A percentile compares a stretch with the other conserved stretches of the same genome.
Conservation (phyloP, 2,329 filamentous ascomycete genomes). For the Colletotrichum sp. region DNA sequence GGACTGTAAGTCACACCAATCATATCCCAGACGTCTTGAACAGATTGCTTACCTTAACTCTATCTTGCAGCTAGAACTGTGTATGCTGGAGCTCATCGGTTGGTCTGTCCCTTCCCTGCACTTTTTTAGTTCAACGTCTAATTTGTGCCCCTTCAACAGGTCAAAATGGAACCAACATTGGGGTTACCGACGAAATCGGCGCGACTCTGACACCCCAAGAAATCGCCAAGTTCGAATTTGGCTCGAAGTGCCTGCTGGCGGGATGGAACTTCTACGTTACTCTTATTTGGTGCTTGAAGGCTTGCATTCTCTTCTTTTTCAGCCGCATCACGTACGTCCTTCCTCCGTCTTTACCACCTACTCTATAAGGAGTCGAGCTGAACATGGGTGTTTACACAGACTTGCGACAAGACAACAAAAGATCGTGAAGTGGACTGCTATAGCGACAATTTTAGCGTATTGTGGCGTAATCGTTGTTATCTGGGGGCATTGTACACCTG, state of each 20-base stretch:
- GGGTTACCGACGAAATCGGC: slow-evolving; percentile 34
- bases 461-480: slow-evolving; percentile 36
- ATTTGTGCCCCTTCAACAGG: slow-evolving; percentile 26
- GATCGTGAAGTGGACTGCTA: slow-evolving; percentile 38
- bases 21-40: neutral
- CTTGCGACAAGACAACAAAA: slow-evolving; percentile 41
- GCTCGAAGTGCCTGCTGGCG: slow-evolving; percentile 37
- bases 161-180: slow-evolving; percentile 43
- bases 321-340: slow-evolving; percentile 43
- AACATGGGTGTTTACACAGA: slow-evolving; percentile 20
- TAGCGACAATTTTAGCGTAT: slow-evolving; percentile 35
- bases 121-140: neutral
- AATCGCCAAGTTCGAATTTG: slow-evolving; percentile 32
- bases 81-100: slow-evolving; percentile 13
- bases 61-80: neutral
- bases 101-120: neutral
- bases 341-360: neutral
- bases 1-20: slow-evolving; percentile 34
- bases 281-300: slow-evolving; percentile 48
- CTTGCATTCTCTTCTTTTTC: slow-evolving; percentile 48
- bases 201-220: slow-evolving; percentile 33
- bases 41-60: no score
- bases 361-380: no score
- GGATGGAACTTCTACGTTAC: slow-evolving; percentile 47
- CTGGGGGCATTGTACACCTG: slow-evolving; percentile 40